These are phyloP conservation scores for Aspergillus biplanus DNA, from an alignment of 495 filamentous ascomycete genomes.

Conservation along the genomic window DNA sequence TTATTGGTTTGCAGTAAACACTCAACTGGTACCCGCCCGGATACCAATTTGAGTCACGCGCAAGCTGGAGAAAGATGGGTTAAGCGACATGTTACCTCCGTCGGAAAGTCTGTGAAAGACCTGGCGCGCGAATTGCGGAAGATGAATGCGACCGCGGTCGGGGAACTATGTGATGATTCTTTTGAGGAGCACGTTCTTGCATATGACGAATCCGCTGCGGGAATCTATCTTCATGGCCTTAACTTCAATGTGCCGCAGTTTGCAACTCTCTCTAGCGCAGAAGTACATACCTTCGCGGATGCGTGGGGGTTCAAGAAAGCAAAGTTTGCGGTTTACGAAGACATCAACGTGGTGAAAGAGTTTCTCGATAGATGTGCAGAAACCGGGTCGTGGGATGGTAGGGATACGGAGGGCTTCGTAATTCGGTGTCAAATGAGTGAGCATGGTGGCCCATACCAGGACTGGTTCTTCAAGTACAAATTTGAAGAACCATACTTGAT, in stretches of 20 bases:
- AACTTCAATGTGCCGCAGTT: conserved; percentile 93
- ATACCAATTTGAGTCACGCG: conserved; percentile 77
- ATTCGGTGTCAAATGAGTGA: conserved; percentile 79
- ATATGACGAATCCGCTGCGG: conserved; percentile 81
- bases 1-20: conserved; percentile 97
- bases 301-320: conserved; percentile 93
- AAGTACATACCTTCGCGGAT: conserved; percentile 87
- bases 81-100: conserved; percentile 70
- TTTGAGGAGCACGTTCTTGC: conserved; percentile 98
- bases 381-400: conserved; percentile 82
- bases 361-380: conserved; percentile 86
- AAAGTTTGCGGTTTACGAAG: conserved; percentile 75
- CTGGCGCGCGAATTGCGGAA: conserved; percentile 73
- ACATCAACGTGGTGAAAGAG: conserved; percentile 68
- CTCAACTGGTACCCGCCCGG: conserved; percentile 77
- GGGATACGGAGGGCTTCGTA: conserved; percentile 96
- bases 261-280: conserved; percentile 73
- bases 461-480: conserved; percentile 99
- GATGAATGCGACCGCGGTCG: conserved; percentile 90
- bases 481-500: conserved; percentile 98
- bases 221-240: conserved; percentile 93
- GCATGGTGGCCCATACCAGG: conserved; percentile 57
- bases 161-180: conserved; percentile 92
- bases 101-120: conserved; percentile 77
- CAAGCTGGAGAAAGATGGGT: conserved; percentile 83